Evolutionary conservation across 1,139 yeast genomes (phyloP).

Genomic region (Sugiyamaella xylanicola): DNA sequence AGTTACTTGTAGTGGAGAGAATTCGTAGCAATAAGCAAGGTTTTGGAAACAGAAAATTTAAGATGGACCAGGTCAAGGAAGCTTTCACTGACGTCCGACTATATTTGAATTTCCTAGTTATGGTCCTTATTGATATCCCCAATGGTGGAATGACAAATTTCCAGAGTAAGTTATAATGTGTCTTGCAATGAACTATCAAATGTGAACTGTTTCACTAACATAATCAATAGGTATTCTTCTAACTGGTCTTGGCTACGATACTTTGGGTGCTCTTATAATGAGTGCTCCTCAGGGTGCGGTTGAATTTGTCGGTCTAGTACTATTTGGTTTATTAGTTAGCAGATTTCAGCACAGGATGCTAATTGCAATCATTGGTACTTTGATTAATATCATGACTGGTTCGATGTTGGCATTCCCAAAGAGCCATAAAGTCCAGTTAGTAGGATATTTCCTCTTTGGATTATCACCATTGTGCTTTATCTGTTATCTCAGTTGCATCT

Average conservation of each 20-base stretch:
- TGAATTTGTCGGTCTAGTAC: slow-evolving; percentile 39
- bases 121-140: slow-evolving; percentile 50
- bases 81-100: slow-evolving; percentile 50
- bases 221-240: slow-evolving; percentile 39
- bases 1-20: slow-evolving; percentile 54
- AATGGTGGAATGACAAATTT: slow-evolving; percentile 58
- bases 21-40: slow-evolving; percentile 54
- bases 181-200: too few species aligned
- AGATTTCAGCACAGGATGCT: slow-evolving; percentile 43
- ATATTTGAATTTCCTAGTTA: slow-evolving; percentile 49
- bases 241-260: slow-evolving; percentile 44
- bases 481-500: slow-evolving; percentile 51
- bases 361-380: slow-evolving; percentile 45
- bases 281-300: slow-evolving; percentile 46
- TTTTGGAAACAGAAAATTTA: slow-evolving; percentile 58
- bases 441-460: slow-evolving; percentile 46
- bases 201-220: background rate
- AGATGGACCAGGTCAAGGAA: slow-evolving; percentile 55
- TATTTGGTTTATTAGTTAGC: slow-evolving; percentile 33
- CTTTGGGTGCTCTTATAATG: slow-evolving; percentile 47
- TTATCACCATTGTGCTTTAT: slow-evolving; percentile 49
- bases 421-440: slow-evolving; percentile 42
- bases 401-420: slow-evolving; percentile 52
- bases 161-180: slow-evolving; percentile 32
- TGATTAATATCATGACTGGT: slow-evolving; percentile 43